These are phyloP conservation scores for Plectosphaerella sp. DNA, from an alignment of 2,329 filamentous ascomycete genomes.

Conservation along the genomic window DNA sequence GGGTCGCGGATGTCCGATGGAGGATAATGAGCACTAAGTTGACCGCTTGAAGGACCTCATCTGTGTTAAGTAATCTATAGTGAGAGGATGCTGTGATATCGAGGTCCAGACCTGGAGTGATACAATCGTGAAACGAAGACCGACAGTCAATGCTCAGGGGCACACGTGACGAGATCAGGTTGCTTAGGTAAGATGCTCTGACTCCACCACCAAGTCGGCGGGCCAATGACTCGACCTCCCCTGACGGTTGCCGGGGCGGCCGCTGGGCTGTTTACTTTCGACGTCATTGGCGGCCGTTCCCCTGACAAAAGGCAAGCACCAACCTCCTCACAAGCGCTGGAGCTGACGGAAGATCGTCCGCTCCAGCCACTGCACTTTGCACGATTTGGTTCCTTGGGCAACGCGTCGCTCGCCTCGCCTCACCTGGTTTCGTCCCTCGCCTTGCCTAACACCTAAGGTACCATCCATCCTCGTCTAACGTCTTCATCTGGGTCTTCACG, in stretches of 20 bases:
- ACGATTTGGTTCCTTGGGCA: conserved; percentile 18
- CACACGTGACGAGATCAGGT: too few relatives aligned
- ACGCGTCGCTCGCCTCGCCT: conserved; percentile 4
- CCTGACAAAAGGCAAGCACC: conserved; percentile 7
- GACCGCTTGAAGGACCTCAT: too few relatives aligned
- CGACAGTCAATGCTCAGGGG: not conserved
- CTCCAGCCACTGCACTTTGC: conserved; percentile 15
- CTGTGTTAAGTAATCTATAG: too few relatives aligned
- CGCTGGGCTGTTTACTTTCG: conserved; percentile 21
- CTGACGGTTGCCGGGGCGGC: conserved; percentile 19
- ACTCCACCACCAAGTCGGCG: too few relatives aligned
- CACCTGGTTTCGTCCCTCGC: conserved; percentile 19
- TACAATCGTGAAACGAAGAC: not conserved
- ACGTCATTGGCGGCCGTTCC: conserved; percentile 20
- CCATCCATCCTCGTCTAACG: conserved; percentile 3
- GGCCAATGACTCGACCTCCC: too few relatives aligned
- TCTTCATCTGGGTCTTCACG: not conserved
- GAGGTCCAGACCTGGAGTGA: not conserved
- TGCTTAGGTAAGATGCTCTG: too few relatives aligned
- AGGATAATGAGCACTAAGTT: too few relatives aligned
- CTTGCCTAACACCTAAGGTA: conserved; percentile 17
- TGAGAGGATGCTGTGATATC: too few relatives aligned
- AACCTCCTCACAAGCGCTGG: conserved; percentile 10
- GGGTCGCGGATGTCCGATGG: too few relatives aligned
- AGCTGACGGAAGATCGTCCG: conserved; percentile 6